Conservation (phyloP, 805 yeast species). For the Wickerhamomyces strasburgensis region DNA sequence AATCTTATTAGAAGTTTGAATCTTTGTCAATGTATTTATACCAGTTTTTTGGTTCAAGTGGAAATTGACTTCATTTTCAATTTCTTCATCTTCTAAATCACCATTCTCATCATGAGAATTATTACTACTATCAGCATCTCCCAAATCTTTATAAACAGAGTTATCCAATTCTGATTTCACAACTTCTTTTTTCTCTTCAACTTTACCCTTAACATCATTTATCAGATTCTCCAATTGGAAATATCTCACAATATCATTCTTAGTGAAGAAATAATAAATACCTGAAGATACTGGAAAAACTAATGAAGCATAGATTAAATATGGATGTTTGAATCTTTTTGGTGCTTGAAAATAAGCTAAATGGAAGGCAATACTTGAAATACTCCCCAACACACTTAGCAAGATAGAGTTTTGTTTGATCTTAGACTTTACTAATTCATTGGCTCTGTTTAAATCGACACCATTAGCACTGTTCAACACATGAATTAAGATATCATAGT, state of each 20-base stretch:
- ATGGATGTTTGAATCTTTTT: slow-evolving; percentile 59
- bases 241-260: slow-evolving; percentile 3
- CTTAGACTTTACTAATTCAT: slow-evolving; percentile 18
- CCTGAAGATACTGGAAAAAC: slow-evolving; percentile 21
- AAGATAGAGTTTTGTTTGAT: slow-evolving; percentile 22
- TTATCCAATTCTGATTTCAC: slow-evolving; percentile 40
- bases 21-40: slow-evolving; percentile 26
- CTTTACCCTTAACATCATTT: slow-evolving; percentile 4
- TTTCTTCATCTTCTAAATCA: slow-evolving; percentile 28
- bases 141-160: slow-evolving; percentile 41
- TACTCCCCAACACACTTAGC: slow-evolving; percentile 36
- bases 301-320: slow-evolving; percentile 46
- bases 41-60: slow-evolving; percentile 37
- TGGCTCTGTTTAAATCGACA: slow-evolving; percentile 17
- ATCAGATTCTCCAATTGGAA: slow-evolving; percentile 5
- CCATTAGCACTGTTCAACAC: slow-evolving; percentile 32
- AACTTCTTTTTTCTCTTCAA: slow-evolving; percentile 24
- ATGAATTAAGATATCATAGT: slow-evolving; percentile 23
- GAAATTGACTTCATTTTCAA: slow-evolving; percentile 38
- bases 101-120: slow-evolving; percentile 19
- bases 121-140: slow-evolving; percentile 17
- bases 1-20: slow-evolving; percentile 34
- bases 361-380: slow-evolving; percentile 47
- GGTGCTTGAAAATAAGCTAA: slow-evolving; percentile 57
- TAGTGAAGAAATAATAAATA: slow-evolving; percentile 12